Base-by-base conservation (phyloP, 2,329 filamentous ascomycete genomes). In the Bipolaris bicolor region DNA sequence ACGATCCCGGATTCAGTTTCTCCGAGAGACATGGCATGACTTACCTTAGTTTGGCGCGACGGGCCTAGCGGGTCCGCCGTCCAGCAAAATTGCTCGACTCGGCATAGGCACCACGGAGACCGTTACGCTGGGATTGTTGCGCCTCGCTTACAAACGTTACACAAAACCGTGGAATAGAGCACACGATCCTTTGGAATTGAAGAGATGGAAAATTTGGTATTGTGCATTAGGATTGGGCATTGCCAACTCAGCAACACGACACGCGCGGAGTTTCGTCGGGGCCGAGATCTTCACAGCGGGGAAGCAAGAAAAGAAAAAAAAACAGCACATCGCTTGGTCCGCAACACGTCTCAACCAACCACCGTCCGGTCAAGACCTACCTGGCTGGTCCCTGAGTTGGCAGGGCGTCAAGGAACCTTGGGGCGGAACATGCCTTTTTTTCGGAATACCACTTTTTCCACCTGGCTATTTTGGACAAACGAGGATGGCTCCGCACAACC, bases 21-120 rank as follows among this genome's bases (percentile, higher is more conserved):
- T 67, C 63, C 61, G 57, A 60, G 58, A 34, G 58, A 55, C 22
- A 24, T 57, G 52, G 57, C 55, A 61, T 62, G 60, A 62, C 64
- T 55, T 60, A 24, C 53, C 37, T 41, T 49, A 58, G 55, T 29
- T 18, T 61, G 49, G 50, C 37, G 47, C 51, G 47, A 46, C 52
- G 24, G 41, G 50, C 22, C 22, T 40, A 53, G 52, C 52, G 56
- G 59, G 52, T 41, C 49, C 39, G 40, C 58, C 43, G 18, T 26
- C 31, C 31, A 52, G 24, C 54, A 53, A 47, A 48, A 49, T 57
- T 53, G 49, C 55, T 57, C 29, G 49, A 48, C 44, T 53, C 15
- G 49, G 54, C 46, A 52, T 53, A 52, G 49, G 31, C 50, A 33
- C 43, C 18, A 54, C 39, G 45, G 48, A 39, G 24, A 54, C 55